Percentiles rank a stretch among this genome's conserved stretches.
Evolutionary conservation across 106 monocot genomes (phyloP).

Genomic region (Gastrodia elata): DNA sequence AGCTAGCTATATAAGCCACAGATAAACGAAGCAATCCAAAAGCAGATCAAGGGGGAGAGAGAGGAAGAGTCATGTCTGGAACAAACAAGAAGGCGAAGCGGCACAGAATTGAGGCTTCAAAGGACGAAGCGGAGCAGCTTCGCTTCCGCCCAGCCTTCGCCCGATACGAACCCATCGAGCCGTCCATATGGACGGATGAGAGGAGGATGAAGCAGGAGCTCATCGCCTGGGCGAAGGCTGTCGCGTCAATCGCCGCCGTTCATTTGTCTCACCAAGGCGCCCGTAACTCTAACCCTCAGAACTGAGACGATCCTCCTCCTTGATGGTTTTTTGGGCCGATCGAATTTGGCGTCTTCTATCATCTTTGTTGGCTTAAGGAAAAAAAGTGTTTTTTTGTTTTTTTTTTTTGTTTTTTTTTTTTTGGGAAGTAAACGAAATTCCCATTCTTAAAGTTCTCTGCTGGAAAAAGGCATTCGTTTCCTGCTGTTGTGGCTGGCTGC

Average conservation of each 20-base stretch:
- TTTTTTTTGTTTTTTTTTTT: too few species aligned
- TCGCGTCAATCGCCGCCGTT: not conserved
- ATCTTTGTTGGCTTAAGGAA: too few species aligned
- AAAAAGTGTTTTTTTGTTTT: too few species aligned
- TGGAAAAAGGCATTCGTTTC: too few species aligned
- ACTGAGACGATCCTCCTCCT: too few species aligned
- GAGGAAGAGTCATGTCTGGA: not conserved
- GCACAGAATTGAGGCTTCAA: not conserved
- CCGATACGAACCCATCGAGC: not conserved
- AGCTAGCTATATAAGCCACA: too few species aligned
- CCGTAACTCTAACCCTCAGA: not conserved
- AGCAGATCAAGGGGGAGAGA: not conserved
- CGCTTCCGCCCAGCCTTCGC: not conserved
- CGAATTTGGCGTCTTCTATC: too few species aligned
- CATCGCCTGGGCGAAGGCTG: slow-evolving; percentile 16
- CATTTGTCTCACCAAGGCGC: not conserved
- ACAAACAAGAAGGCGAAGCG: not conserved
- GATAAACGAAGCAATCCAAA: too few species aligned
- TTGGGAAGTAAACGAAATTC: too few species aligned
- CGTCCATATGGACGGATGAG: slow-evolving; percentile 10
- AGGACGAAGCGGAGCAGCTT: not conserved
- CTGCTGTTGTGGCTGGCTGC: too few species aligned
- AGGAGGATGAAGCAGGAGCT: slow-evolving; percentile 20
- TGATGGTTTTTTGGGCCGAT: too few species aligned
- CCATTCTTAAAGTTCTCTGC: too few species aligned